Base-by-base conservation (phyloP, 768 basidiomycete species). In the Mycena albidolilacea region DNA sequence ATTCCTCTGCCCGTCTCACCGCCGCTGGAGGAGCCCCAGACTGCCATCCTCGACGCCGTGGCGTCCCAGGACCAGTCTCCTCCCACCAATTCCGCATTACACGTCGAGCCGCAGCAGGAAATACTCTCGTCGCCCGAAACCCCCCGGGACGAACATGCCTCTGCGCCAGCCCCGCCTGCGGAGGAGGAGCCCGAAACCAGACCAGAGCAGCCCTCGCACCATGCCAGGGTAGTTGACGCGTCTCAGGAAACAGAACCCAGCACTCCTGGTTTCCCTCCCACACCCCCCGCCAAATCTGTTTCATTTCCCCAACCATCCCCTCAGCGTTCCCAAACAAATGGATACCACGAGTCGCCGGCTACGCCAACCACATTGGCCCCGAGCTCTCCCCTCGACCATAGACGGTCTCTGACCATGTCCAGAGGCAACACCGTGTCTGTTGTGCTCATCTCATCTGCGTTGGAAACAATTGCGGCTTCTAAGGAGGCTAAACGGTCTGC, bases 401-500 rank as follows among this genome's bases (percentile, higher is more conserved):
- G 81, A 75, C 86, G 89, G 57, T 91, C 91, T 6, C 79, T 91
- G 78, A 91, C 90, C 55, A 87, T 91, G 67, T 90, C 90, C 73
- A 90, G 86, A 79, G 94, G 94, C 7, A 87, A 90, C 76, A 91
- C 89, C 9, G 93, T 95, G 52, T 95, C 94, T 2, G 88, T 91
- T 54, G 93, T 95, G 30, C 87, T 96, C 63, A 94, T 96, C 75
- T 88, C 93, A 7, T 93, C 95, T 14, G 96, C 97, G 5, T 82
- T 98, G 71, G 95, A 97, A 79, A 90, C 90, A 9, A 97, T 98
- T 79, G 90, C 92, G 46, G 85, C 92, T 14, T 97, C 97, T 0
- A 94, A 93, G 79, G 97, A 97, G 79, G 96, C 96, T 15, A 95
- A 91, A 74, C 91, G 94, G 43, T 96, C 94, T 7, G 81, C 85